Conservation (phyloP, 805 yeast species). For the Torulaspora franciscae region DNA sequence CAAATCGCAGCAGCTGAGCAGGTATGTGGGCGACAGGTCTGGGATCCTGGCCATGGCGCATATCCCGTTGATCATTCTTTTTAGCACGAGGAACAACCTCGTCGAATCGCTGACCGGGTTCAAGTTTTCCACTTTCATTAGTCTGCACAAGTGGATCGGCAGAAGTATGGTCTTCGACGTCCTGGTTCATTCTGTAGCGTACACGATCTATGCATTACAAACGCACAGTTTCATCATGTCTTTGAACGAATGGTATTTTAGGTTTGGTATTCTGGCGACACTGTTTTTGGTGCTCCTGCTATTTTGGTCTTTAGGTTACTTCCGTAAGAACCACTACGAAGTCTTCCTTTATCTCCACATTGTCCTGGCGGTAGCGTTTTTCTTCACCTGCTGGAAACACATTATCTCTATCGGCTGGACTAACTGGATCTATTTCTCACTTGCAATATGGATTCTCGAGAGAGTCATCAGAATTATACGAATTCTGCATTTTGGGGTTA, state of each 20-base stretch:
- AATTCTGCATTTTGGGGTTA: slow-evolving; percentile 25
- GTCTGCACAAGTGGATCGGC: slow-evolving; percentile 58
- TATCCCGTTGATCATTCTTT: slow-evolving; percentile 53
- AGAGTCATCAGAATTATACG: slow-evolving; percentile 37
- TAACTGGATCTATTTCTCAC: slow-evolving; percentile 39
- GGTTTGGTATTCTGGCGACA: slow-evolving; percentile 41
- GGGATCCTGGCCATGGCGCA: slow-evolving; percentile 44
- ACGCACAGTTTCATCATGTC: slow-evolving; percentile 12
- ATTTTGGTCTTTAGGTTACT: slow-evolving; percentile 29
- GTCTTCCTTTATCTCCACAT: slow-evolving; percentile 44
- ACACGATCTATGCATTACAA: slow-evolving; percentile 36
- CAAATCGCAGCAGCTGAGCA: slow-evolving; percentile 17
- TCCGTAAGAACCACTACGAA: slow-evolving; percentile 42
- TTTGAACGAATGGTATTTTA: slow-evolving; percentile 32
- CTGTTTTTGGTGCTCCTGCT: slow-evolving; percentile 29
- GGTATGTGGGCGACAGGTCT: slow-evolving; percentile 42
- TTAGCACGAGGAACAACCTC: slow-evolving; percentile 72
- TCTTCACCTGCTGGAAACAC: slow-evolving; percentile 45
- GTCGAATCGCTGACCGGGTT: slow-evolving; percentile 58
- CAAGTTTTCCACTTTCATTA: slow-evolving; percentile 56
- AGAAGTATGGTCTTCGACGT: slow-evolving; percentile 39
- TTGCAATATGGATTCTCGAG: slow-evolving; percentile 42
- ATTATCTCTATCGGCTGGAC: slow-evolving; percentile 42
- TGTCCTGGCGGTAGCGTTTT: slow-evolving; percentile 39
- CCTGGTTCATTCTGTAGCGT: slow-evolving; percentile 38